Evolutionary conservation across 78 protist species (phyloP).

Genomic region (Dictyostelium intermedium): DNA sequence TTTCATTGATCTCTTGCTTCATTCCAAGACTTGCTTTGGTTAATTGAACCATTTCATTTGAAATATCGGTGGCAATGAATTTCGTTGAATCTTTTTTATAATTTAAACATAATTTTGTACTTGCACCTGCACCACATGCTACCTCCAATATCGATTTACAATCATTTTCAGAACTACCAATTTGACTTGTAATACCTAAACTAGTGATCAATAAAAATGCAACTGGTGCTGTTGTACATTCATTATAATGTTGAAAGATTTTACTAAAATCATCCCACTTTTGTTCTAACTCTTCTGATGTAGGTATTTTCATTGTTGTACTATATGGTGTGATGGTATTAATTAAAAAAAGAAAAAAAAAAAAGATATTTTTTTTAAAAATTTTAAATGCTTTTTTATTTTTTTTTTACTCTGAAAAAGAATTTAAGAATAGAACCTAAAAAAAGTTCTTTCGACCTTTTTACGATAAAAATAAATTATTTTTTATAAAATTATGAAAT

Average conservation of each 20-base stretch:
- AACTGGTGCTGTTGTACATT: conserved; percentile 7
- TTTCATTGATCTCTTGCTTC: background rate
- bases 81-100: background rate
- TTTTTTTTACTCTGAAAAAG: too few relatives aligned
- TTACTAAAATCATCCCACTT: conserved; percentile 61
- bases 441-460: too few relatives aligned
- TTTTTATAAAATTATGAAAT: too few relatives aligned
- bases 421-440: too few relatives aligned
- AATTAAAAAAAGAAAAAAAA: too few relatives aligned
- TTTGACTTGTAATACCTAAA: background rate
- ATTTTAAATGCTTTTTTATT: too few relatives aligned
- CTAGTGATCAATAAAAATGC: background rate
- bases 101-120: background rate
- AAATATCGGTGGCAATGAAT: conserved; percentile 4
- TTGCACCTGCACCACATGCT: conserved; percentile 65
- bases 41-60: conserved; percentile 31
- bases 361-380: too few relatives aligned
- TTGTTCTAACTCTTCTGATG: conserved; percentile 6
- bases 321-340: too few relatives aligned
- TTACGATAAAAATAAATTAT: too few relatives aligned
- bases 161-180: background rate
- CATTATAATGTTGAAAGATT: background rate
- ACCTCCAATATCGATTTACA: conserved; percentile 35
- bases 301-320: background rate
- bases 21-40: background rate